These are phyloP conservation scores for Yarrowia divulgata DNA, from an alignment of 805 yeast genomes.

Conservation along the genomic window DNA sequence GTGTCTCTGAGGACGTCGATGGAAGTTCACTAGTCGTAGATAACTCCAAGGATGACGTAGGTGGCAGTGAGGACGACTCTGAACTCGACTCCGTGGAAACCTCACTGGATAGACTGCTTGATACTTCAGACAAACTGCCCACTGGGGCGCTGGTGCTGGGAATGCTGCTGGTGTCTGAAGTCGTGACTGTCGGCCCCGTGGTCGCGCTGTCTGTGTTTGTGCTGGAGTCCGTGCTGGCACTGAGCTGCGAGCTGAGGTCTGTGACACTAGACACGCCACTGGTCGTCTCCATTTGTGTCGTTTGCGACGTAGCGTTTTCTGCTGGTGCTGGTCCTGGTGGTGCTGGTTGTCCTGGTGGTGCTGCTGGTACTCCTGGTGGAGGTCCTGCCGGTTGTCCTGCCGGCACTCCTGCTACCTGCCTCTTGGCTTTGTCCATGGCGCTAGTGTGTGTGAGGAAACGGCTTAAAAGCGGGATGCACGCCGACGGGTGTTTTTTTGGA, in stretches of 20 bases:
- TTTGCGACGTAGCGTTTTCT: conserved; percentile 14
- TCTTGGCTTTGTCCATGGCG: conserved; percentile 37
- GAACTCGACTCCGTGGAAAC: too few relatives aligned
- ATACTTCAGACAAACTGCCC: not conserved
- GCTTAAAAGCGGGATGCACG: conserved; percentile 4
- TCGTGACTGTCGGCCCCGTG: not conserved
- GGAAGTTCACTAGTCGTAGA: not conserved
- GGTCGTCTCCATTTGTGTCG: not conserved
- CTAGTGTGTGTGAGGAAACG: conserved; percentile 4
- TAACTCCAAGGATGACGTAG: not conserved
- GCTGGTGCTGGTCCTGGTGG: not conserved
- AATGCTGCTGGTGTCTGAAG: conserved; percentile 12
- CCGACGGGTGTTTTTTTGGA: not conserved
- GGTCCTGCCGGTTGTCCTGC: not conserved
- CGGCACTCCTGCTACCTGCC: conserved; percentile 25
- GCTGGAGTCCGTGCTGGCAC: not conserved
- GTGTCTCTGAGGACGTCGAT: too few relatives aligned
- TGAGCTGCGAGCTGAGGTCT: not conserved
- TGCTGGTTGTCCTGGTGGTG: not conserved
- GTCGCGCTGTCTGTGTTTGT: not conserved
- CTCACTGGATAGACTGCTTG: not conserved
- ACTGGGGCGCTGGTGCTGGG: conserved; percentile 4
- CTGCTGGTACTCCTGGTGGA: not conserved
- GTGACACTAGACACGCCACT: not conserved
- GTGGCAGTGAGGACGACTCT: not conserved